Conservation (phyloP, 192 early-diverging fungal genomes). For the Obelidium mucronatum region DNA sequence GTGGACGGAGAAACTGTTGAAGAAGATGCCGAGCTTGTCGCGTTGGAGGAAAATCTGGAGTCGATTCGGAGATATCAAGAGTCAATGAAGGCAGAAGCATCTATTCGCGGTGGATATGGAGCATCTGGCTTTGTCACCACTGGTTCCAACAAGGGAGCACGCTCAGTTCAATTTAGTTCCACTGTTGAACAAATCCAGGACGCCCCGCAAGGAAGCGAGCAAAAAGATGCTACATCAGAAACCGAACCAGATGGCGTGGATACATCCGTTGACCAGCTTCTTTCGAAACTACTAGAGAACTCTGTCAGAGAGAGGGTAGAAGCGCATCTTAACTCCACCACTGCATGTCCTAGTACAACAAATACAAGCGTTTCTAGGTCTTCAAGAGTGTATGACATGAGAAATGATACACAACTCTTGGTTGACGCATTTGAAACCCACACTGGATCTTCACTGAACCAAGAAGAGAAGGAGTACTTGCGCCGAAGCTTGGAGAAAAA, state of each 20-base stretch:
- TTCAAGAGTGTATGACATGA: neutral
- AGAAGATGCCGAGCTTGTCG: neutral
- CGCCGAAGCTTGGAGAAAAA: neutral
- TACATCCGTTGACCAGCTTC: constrained; percentile 9
- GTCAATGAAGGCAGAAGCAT: neutral
- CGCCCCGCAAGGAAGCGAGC: neutral
- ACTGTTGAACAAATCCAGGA: neutral
- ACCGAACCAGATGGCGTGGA: neutral
- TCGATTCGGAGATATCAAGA: constrained; percentile 1
- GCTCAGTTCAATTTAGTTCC: neutral
- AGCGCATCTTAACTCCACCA: neutral
- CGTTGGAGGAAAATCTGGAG: neutral
- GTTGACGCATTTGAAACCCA: constrained; percentile 7
- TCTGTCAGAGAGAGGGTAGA: constrained; percentile 1
- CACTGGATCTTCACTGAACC: neutral
- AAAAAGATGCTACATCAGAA: neutral
- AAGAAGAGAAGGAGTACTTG: neutral
- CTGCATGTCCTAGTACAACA: too few relatives aligned
- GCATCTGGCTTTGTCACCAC: neutral
- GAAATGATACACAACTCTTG: neutral
- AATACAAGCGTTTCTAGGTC: too few relatives aligned
- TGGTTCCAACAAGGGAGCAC: neutral
- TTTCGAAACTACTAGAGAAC: neutral
- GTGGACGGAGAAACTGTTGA: neutral
- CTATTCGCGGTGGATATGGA: neutral